These are phyloP conservation scores for Oemleria cerasiformis DNA, from an alignment of 306 rosid genomes.

Conservation along the genomic window DNA sequence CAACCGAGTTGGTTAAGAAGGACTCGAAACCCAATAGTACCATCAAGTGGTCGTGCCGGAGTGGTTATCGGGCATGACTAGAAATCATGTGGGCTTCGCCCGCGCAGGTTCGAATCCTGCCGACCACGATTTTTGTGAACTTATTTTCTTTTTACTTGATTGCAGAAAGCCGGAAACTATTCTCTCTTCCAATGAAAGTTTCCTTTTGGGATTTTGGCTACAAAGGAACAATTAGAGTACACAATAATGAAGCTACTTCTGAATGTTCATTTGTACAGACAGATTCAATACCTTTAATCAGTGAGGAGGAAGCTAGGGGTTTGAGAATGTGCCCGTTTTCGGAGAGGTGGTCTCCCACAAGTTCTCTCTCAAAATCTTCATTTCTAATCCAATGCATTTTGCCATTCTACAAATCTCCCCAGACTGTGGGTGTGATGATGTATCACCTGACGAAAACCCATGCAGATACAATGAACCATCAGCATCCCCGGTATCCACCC, in stretches of 20 bases:
- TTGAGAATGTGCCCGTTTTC: background rate
- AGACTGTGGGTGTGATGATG: constrained; percentile 53
- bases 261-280: background rate
- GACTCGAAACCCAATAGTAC: no score
- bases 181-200: background rate
- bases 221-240: background rate
- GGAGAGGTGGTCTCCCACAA: background rate
- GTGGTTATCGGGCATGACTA: constrained; percentile 79
- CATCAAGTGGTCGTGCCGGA: constrained; percentile 57
- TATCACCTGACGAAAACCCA: constrained; percentile 79
- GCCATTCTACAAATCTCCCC: constrained; percentile 63
- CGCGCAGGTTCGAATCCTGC: constrained; percentile 48
- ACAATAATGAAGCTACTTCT: background rate
- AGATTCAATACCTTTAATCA: background rate
- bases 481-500: constrained; percentile 63
- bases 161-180: no score
- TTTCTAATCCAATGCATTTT: constrained; percentile 56
- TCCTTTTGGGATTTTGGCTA: background rate
- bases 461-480: constrained; percentile 55
- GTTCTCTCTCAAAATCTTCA: constrained; percentile 43
- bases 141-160: background rate
- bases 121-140: constrained; percentile 12
- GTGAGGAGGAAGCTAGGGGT: background rate
- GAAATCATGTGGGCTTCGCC: constrained; percentile 64
- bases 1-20: no score